Evolutionary conservation across 2,329 filamentous ascomycete species (phyloP), one percentile per base, ranked within the genome.

Genomic region (Reticulascus tulasneorum): DNA sequence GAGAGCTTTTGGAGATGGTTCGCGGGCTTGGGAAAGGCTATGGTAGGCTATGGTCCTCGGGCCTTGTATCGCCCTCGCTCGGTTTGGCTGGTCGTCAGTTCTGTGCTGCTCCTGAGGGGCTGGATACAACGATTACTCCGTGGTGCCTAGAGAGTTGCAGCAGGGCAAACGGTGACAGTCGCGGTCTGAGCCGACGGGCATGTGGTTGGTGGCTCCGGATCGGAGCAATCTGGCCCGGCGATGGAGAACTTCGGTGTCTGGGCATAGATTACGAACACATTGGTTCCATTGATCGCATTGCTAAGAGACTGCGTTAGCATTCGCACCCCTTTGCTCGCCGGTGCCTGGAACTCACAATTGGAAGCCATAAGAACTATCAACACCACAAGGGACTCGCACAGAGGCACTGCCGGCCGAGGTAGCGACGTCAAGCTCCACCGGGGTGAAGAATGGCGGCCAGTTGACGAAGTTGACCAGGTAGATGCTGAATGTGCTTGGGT

Each of bases 261-360:
- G 6, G 63, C 58, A 46, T 65, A 60, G 51, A 67, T 66, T 33
- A 65, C 54, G 45, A 62, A 66, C 44, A 63, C 56, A 47, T 67
- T 66, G 45, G 63, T 65, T 44, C 62, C 63, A 53, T 66, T 66
- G 53, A 67, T 64, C 44, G 60, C 63, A 45, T 64, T 66, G 51
- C 39, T 42, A 24, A 10, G 27, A 19, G 5, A n/a, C n/a, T n/a
- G n/a, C n/a, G n/a, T n/a, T n/a, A n/a, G n/a, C n/a, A n/a, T n/a
- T n/a, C n/a, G n/a, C n/a, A n/a, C n/a, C n/a, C n/a, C n/a, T n/a
- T 10, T 13, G 23, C n/a, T 24, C 23, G 23, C 23, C n/a, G n/a
- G n/a, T n/a, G n/a, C n/a, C n/a, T n/a, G n/a, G 7, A 11, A n/a
- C 39, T 35, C 27, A 42, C 39, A 67, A 60, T 46, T 66, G 63